Evolutionary conservation across 2,329 filamentous ascomycete species (phyloP), one percentile per base, ranked within the genome.

Genomic region (Talaromyces sp.): DNA sequence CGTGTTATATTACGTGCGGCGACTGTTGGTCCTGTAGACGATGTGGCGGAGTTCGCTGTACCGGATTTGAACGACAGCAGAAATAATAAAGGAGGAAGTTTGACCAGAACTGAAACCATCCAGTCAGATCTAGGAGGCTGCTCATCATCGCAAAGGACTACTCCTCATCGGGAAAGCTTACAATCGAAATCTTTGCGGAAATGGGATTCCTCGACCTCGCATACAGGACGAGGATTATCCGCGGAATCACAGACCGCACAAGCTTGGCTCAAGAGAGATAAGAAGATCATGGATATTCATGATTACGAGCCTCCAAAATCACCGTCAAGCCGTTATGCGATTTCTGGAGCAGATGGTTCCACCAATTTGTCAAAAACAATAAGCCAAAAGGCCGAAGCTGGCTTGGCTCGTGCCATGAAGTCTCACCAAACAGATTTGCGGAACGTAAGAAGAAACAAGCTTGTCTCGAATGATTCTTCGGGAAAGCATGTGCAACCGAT

Each of bases 281-380:
- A 55, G 21, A 48, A 21, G 11, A 16, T 23, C 18, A 56, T 52
- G 23, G 33, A 62, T 16, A 75, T 74, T 39, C 66, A 65, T n/a
- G 67, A 69, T 28, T 66, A 74, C 18, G 71, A 76, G n/a, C 73
- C 73, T 6, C 75, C 75, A 18, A 75, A 71, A 23, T 76, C 75
- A 2, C 75, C 75, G 14, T 74, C 74, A 40, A 58, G 31, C 25
- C 59, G 56, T 12, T 64, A 61, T 35, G 25, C 58, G 8, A 44
- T 18, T 12, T 52, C 28, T 18, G 31, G 56, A n/a, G 31, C 14
- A 42, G 42, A 42, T 31, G 54, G 25, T 18, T 25, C 18, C n/a
- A 42, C 18, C n/a, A 63, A 52, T 9, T 42, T 25, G 18, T 52
- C 28, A 9, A 57, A 64, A 28, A 16, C 1, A n/a, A n/a, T 23